Conservation (phyloP, 208 protist species). For the Crithidia acanthocephali region DNA sequence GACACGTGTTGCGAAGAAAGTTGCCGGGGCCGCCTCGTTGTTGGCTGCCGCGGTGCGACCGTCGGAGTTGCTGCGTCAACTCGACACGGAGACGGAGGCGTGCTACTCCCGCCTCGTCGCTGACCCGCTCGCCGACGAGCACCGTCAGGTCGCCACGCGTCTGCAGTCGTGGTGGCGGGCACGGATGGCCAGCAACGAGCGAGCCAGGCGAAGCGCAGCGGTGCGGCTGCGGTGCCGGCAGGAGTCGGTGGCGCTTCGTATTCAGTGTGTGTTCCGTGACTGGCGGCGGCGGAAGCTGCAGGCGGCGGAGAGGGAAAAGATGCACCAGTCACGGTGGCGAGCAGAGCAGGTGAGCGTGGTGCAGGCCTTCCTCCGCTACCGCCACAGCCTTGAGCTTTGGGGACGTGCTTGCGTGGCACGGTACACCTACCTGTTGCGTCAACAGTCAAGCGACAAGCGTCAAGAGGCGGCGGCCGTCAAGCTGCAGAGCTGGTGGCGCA, state of each 20-base stretch:
- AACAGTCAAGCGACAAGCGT: slow-evolving; percentile 15
- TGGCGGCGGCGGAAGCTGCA: slow-evolving; percentile 34
- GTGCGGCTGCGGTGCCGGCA: slow-evolving; percentile 19
- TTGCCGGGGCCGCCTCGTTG: background rate
- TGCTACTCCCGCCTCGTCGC: slow-evolving; percentile 36
- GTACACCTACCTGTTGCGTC: slow-evolving; percentile 23
- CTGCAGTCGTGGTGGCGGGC: slow-evolving; percentile 33
- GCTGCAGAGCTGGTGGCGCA: slow-evolving; percentile 63
- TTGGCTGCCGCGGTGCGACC: slow-evolving; percentile 22
- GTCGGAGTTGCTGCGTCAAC: slow-evolving; percentile 31
- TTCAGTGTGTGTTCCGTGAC: slow-evolving; percentile 42
- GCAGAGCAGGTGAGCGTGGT: slow-evolving; percentile 30
- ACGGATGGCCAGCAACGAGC: slow-evolving; percentile 12
- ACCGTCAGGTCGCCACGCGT: slow-evolving; percentile 12
- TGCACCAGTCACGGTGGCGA: slow-evolving; percentile 29
- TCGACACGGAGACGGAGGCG: slow-evolving; percentile 24
- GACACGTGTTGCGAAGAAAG: background rate
- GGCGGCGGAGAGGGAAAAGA: slow-evolving; percentile 29
- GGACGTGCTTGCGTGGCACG: slow-evolving; percentile 26
- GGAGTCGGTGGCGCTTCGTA: slow-evolving; percentile 34
- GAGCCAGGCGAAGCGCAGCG: slow-evolving; percentile 3
- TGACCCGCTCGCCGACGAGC: slow-evolving; percentile 20
- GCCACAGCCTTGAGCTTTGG: slow-evolving; percentile 48
- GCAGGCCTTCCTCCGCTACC: slow-evolving; percentile 43
- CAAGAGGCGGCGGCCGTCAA: slow-evolving; percentile 36